Evolutionary conservation across 2,329 filamentous ascomycete species (phyloP), one percentile per base, ranked within the genome.

Genomic region (Phaeosphaeria sp.): DNA sequence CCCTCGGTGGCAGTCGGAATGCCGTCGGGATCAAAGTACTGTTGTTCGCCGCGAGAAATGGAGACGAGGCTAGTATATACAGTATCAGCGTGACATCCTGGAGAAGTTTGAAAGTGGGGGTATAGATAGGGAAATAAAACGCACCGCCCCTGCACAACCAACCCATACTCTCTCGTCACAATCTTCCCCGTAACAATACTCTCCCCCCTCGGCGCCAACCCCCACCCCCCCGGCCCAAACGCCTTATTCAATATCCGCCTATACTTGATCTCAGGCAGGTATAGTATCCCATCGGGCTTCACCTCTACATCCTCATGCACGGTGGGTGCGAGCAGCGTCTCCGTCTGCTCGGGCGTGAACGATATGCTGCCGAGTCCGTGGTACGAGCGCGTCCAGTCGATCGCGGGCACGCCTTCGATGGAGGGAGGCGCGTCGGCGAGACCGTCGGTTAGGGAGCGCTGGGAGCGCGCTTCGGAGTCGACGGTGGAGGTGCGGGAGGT

Each of bases 251-350:
- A 79, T 63, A 96, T 94, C 62, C 94, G 84, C 45, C 95, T 84
- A 80, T 99, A 99, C 81, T 98, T 97, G 83, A 99, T 98, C 83
- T 99, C 95, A 13, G 95, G 95, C 57, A 99, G 83, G 77, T 98
- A 99, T 58, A 98, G 83, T 67, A 99, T 94, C 33, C 95, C 95
- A 80, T 99, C 95, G 30, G 95, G 94, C 82, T 99, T 99, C 74
- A 99, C 90, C 82, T 99, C 95, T 54, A 99, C 89, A 78, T 98
- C 94, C 48, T 89, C 84, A 0, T 85, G 80, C 53, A 87, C 80
- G 13, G 96, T 76, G 1, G 89, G 87, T 55, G 86, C 82, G 61
- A 91, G 85, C 47, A 97, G 83, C 20, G 91, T 84, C 17, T 87
- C 83, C 9, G 86, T 84, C 52, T 89, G 86, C 77, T 93, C 89